Base-by-base conservation (phyloP, 192 early-diverging fungal genomes). In the Backusella macrospora region DNA sequence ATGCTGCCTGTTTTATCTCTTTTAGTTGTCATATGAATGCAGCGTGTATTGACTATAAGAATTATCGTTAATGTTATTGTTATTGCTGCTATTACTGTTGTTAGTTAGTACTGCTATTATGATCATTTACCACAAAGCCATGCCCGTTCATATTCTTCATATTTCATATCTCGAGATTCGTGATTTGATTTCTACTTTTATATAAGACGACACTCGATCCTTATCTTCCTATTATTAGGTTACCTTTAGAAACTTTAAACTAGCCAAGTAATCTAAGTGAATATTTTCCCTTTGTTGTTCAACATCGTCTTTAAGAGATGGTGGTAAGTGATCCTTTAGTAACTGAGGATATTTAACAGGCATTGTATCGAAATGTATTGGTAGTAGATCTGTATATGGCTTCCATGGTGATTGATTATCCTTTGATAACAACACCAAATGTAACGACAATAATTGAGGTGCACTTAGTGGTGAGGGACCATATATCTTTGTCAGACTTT, bases 101-200 rank as follows among this genome's bases (percentile, higher is more conserved):
- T 29, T 34, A 34, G 29, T 34, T 34, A 34, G 29, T 34, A 34
- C 29, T 34, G 29, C 29, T 34, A 34, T 34, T 34, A 34, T 34
- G 29, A 34, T 2, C 29, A 34, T 67, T 80, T 83, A 88, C 87
- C 87, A 75, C 86, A 86, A n/a, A 87, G 74, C 87, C 87, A 89
- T n/a, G 84, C 86, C 84, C 86, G 85, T 62, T 84, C 81, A 62
- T 83, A 89, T 34, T 84, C 82, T 26, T 80, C 74, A 13, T 78
- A 79, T 14, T 76, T 37, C 37, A 85, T 65, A 18, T 43, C n/a
- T 65, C 70, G 43, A 73, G 64, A 15, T 62, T 48, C 26, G 38
- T n/a, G n/a, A 4, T 62, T 77, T 81, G 45, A 62, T 65, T 73
- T 77, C 46, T 70, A 40, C 10, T 34, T n/a, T 39, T 26, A 18